Percentiles rank a stretch among this genome's conserved stretches.
These are phyloP conservation scores for Rhizopogon vulgaris DNA, from an alignment of 768 basidiomycete species.

Conservation along the genomic window DNA sequence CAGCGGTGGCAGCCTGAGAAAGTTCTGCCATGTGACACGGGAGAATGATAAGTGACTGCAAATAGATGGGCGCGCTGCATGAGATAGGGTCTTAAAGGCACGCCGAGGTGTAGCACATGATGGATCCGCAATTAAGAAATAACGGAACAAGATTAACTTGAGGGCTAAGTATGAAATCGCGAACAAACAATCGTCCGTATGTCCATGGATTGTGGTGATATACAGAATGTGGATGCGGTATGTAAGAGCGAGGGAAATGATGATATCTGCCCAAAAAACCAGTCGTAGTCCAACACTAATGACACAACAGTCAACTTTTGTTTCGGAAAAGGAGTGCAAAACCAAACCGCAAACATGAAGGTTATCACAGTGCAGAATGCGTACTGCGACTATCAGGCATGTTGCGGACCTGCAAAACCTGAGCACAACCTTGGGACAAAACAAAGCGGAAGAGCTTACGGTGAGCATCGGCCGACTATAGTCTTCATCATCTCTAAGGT, in stretches of 20 bases:
- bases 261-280: constrained; percentile 15
- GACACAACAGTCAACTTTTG: background rate
- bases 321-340: constrained; percentile 5
- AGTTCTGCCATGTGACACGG: background rate
- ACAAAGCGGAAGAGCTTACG: constrained; percentile 25
- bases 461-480: constrained; percentile 51
- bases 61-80: background rate
- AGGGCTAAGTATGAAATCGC: constrained; percentile 2
- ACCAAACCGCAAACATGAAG: background rate
- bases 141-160: constrained; percentile 6
- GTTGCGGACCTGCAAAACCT: constrained; percentile 46
- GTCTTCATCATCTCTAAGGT: constrained; percentile 45
- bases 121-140: constrained; percentile 5
- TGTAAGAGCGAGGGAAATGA: constrained; percentile 1
- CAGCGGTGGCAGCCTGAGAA: constrained; percentile 7
- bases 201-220: constrained; percentile 14
- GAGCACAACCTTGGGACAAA: constrained; percentile 7
- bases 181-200: constrained; percentile 5
- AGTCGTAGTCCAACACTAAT: constrained; percentile 4
- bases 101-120: background rate
- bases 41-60: background rate
- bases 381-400: constrained; percentile 39
- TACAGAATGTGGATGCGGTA: constrained; percentile 11
- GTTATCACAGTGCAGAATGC: constrained; percentile 15
- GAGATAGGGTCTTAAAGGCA: background rate